Conservation (phyloP, 352 stramenopile species). For the Globisporangium acanthophoron region DNA sequence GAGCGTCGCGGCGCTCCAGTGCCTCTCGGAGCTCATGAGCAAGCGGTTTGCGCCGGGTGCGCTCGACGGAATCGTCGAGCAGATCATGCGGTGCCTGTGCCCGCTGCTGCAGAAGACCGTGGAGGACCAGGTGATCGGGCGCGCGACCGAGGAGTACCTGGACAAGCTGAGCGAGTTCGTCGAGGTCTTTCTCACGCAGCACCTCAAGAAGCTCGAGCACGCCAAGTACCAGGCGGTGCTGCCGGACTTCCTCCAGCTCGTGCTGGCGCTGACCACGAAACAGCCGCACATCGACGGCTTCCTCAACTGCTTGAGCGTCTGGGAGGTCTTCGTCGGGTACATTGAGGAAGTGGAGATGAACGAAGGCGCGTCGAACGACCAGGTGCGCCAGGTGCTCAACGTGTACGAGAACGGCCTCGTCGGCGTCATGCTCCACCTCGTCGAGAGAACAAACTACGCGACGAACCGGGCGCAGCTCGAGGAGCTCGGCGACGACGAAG, state of each 20-base stretch:
- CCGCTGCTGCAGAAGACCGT: constrained; percentile 58
- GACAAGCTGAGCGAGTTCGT: constrained; percentile 78
- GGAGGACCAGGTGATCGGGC: constrained; percentile 40
- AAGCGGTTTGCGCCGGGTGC: constrained; percentile 45
- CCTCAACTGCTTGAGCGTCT: constrained; percentile 73
- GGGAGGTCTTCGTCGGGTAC: constrained; percentile 80
- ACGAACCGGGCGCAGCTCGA: constrained; percentile 61
- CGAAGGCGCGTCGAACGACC: constrained; percentile 53
- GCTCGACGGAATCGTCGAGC: constrained; percentile 43
- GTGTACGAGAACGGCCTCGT: constrained; percentile 69
- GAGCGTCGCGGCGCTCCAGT: constrained; percentile 52
- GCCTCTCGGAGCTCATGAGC: constrained; percentile 54
- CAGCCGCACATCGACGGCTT: constrained; percentile 73
- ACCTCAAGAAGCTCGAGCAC: constrained; percentile 67
- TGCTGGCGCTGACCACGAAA: constrained; percentile 57
- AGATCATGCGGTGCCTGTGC: constrained; percentile 48
- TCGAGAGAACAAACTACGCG: constrained; percentile 62
- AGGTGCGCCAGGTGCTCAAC: constrained; percentile 33
- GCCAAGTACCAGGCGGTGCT: constrained; percentile 39
- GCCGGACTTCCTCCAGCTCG: constrained; percentile 47
- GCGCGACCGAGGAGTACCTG: constrained; percentile 52
- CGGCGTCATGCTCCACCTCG: constrained; percentile 71
- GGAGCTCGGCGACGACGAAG: constrained; percentile 50
- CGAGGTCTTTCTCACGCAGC: constrained; percentile 66
- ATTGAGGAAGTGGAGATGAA: constrained; percentile 76